Percentiles rank a stretch among this genome's conserved stretches.
These are phyloP conservation scores for Henckelia pumila DNA, from an alignment of 257 asterid genomes.

Conservation along the genomic window DNA sequence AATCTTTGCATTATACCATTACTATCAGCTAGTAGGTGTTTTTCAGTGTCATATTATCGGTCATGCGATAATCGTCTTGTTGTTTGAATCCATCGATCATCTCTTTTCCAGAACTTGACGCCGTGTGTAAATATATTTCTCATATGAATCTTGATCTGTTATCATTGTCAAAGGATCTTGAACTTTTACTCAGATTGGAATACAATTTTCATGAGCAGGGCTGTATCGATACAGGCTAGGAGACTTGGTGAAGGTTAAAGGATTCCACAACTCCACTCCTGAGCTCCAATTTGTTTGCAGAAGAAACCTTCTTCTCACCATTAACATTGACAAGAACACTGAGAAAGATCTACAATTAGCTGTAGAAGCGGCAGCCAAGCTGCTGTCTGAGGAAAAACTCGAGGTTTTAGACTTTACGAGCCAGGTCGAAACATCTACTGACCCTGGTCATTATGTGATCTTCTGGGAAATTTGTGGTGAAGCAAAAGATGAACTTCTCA, in stretches of 20 bases:
- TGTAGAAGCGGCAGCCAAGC: conserved; percentile 66
- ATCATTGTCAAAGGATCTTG: neutral
- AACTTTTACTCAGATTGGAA: neutral
- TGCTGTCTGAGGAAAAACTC: conserved; percentile 51
- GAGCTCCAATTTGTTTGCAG: conserved; percentile 84
- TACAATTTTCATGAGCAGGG: conserved; percentile 43
- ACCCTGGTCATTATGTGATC: conserved; percentile 74
- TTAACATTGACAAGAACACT: conserved; percentile 92
- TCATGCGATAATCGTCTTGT: neutral
- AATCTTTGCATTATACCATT: neutral
- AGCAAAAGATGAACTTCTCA: conserved; percentile 43
- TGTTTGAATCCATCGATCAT: neutral
- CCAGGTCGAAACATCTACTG: conserved; percentile 48
- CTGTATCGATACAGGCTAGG: conserved; percentile 85
- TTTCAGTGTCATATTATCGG: too few species aligned
- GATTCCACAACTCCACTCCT: conserved; percentile 85
- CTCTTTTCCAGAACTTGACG: neutral
- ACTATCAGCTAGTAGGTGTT: too few species aligned
- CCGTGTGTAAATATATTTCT: neutral
- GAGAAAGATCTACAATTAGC: conserved; percentile 88
- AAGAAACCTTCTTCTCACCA: conserved; percentile 71
- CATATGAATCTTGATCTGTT: neutral
- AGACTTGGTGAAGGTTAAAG: conserved; percentile 78
- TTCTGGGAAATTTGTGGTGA: conserved; percentile 85
- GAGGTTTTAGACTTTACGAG: conserved; percentile 93